Base-by-base conservation (phyloP, 148 eudicot species). In the Fallopia convolvulus region DNA sequence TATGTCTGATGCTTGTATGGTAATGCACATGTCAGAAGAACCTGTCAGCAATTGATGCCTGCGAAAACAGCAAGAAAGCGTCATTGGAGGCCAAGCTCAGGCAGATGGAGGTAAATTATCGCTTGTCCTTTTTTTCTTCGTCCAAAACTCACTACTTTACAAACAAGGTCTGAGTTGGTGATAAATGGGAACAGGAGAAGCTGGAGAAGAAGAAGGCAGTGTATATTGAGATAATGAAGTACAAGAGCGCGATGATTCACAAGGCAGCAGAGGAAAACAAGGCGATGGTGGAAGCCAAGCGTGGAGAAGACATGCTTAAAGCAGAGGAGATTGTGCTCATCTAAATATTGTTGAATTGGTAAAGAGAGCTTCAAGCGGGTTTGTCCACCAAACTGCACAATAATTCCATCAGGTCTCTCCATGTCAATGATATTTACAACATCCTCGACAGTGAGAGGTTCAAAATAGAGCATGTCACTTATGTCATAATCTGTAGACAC, bases 401-500 rank as follows among this genome's bases (percentile, higher is more conserved):
- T 93, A 50, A 96, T 96, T 80, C 99, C 99, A 81, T 93, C 99
- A 9, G 98, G 99, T 61, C 92, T 79, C 84, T 96, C 99, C 73
- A 96, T 86, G 82, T 96, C 99, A 65, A 93, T 96, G 81, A 96
- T 77, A 78, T 96, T 96, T 49, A 94, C 85, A 80, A 93, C 99
- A 79, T 96, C 99, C 81, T 96, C 99, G n/a, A 89, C 89, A 58
- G 99, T 96, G 32, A 96, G 90, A 70, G 98, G 98, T 83, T 93
- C 99, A 80, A 93, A 96, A 84, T 96, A 96, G 12, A 96, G 94
- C 13, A 98, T 84, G 66, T 96, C 98, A 80, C 99, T 96, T 36
- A 98, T 93, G 84, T 96, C 99, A 50, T 93, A 96, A 79, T 96
- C 99, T 21, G 99, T 96, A 42, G 98, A 96, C 30, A 95, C 99